Evolutionary conservation across 805 yeast species (phyloP), one percentile per base, ranked within the genome.

Genomic region (Komagataella pseudopastoris): DNA sequence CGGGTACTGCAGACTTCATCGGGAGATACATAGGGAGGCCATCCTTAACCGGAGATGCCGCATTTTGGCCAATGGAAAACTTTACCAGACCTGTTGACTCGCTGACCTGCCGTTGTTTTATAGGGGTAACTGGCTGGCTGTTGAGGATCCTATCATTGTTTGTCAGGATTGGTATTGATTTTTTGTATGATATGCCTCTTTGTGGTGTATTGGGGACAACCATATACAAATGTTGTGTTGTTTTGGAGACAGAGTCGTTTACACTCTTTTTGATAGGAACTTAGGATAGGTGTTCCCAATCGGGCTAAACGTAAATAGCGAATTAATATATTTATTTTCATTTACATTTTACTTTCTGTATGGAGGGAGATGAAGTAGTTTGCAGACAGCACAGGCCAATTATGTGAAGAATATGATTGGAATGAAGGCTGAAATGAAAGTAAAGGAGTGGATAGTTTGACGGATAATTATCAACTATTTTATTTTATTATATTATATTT

Each of bases 1-100:
- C 23, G 16, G 12, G 20, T 7, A 20, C 23, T 5, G 46, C 20
- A 18, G 46, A 20, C 43, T 58, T 56, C 3, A 69, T 60, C 2
- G 72, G 73, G 8, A 67, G 61, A 54, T 63, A 64, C 6, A 69
- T 66, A 1, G 73, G 72, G 10, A 70, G 54, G 2, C 69, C 68
- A n/a, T 56, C 54, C 16, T 14, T 44, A 10, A 17, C 23, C 10
- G 46, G 46, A 44, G 46, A 44, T 7, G 46, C 23, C 23, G 46
- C 48, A 23, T 57, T 60, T 23, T 55, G 51, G 10, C 23, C 23
- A 22, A 72, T 52, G 0, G 74, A 63, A 56, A 76, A 73, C 54
- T 74, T 76, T n/a, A 68, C 75, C 44, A 77, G 59, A 0, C 83
- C 82, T 0, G 81, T 77, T 6, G 74, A 65, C 54, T 74, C 76